These are phyloP conservation scores for Collybia sp. DNA, from an alignment of 768 basidiomycete genomes.

Conservation along the genomic window DNA sequence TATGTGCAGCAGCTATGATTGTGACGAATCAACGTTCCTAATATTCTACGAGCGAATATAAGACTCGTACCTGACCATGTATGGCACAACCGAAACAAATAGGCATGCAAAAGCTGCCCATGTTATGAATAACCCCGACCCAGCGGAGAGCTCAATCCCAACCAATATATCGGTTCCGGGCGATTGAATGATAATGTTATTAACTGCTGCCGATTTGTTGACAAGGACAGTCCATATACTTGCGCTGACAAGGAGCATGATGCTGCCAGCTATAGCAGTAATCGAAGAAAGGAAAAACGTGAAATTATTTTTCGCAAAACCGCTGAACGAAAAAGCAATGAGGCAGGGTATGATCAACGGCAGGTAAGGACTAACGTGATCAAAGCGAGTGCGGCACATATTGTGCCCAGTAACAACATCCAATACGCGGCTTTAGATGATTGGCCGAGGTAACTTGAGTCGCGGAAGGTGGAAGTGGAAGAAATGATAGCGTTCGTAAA, in stretches of 20 bases:
- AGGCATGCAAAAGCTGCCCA: constrained; percentile 77
- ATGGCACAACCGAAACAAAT: constrained; percentile 62
- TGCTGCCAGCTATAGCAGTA: constrained; percentile 53
- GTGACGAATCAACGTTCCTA: background rate
- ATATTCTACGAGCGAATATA: background rate
- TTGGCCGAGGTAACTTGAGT: constrained; percentile 58
- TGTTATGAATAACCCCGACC: constrained; percentile 57
- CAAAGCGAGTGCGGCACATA: constrained; percentile 60
- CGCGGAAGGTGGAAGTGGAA: constrained; percentile 44
- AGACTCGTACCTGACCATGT: constrained; percentile 64
- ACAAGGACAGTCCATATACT: constrained; percentile 78
- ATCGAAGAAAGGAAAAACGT: constrained; percentile 66
- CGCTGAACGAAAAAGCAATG: constrained; percentile 34
- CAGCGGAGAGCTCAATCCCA: constrained; percentile 61
- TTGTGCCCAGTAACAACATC: constrained; percentile 67
- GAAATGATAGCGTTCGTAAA: constrained; percentile 50
- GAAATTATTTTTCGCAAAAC: constrained; percentile 56
- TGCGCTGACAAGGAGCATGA: constrained; percentile 64
- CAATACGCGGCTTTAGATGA: constrained; percentile 71
- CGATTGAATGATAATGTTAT: constrained; percentile 39
- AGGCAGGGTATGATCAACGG: constrained; percentile 8
- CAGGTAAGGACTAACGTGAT: constrained; percentile 47
- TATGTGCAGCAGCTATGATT: constrained; percentile 74
- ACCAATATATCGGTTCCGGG: constrained; percentile 33
- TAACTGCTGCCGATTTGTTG: constrained; percentile 57